A percentile compares a stretch with the other conserved stretches of the same genome.
These are phyloP conservation scores for Colletotrichum costaricense DNA, from an alignment of 2,329 filamentous ascomycete species.

Conservation along the genomic window DNA sequence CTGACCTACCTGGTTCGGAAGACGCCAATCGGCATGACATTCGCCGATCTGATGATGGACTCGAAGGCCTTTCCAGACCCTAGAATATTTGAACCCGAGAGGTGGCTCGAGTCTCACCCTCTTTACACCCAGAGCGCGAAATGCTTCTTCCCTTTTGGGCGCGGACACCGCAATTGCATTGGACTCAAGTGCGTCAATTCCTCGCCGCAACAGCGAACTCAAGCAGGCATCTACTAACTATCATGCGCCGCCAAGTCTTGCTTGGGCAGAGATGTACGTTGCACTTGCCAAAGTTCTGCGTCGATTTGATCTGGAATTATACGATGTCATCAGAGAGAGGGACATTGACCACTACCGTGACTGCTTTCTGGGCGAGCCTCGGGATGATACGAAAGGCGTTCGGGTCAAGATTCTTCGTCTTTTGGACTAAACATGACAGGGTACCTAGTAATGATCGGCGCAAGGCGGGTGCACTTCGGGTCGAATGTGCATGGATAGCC, in stretches of 20 bases:
- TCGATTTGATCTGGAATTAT: constrained; percentile 38
- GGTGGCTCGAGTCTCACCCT: neutral
- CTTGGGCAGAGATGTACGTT: constrained; percentile 9
- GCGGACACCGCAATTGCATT: neutral
- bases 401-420: constrained; percentile 15
- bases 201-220: neutral
- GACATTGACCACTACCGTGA: constrained; percentile 25
- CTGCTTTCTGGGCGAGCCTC: constrained; percentile 5
- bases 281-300: constrained; percentile 19
- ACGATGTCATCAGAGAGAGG: constrained; percentile 33
- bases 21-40: neutral
- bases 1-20: neutral
- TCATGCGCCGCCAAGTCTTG: neutral
- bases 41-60: neutral
- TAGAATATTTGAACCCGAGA: neutral
- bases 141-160: neutral
- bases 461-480: neutral
- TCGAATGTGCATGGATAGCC: neutral
- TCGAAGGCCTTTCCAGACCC: neutral
- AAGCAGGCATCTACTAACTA: neutral
- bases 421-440: constrained; percentile 40
- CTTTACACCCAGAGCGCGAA: neutral
- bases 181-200: neutral
- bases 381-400: constrained; percentile 27
- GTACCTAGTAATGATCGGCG: neutral